Percentiles rank a stretch among this genome's conserved stretches.
Conservation (phyloP, 176 grass and related monocot genomes). For the Areca catechu region DNA sequence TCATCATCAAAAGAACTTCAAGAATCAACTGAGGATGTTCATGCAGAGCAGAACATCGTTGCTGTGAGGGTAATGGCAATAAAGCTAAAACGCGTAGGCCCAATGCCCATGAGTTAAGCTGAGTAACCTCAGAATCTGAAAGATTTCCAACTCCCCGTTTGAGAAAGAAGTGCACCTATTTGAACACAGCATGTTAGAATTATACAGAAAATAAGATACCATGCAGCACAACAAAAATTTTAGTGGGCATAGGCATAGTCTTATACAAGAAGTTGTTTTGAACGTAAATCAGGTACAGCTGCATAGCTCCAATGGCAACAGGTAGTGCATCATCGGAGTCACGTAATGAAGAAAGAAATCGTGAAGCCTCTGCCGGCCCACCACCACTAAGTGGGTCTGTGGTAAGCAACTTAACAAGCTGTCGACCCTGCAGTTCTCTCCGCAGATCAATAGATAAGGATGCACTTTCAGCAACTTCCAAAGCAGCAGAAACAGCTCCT, state of each 20-base stretch:
- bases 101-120: slow-evolving; percentile 91
- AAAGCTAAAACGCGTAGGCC: slow-evolving; percentile 88
- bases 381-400: slow-evolving; percentile 92
- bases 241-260: neutral
- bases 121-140: slow-evolving; percentile 52
- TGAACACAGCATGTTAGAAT: slow-evolving; percentile 7
- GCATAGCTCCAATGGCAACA: slow-evolving; percentile 95
- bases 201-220: neutral
- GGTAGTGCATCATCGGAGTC: slow-evolving; percentile 97
- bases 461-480: slow-evolving; percentile 91
- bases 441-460: slow-evolving; percentile 87
- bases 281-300: slow-evolving; percentile 78
- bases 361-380: slow-evolving; percentile 83
- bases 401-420: slow-evolving; percentile 86
- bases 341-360: slow-evolving; percentile 83
- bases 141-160: slow-evolving; percentile 85
- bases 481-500: slow-evolving; percentile 90
- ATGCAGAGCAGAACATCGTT: slow-evolving; percentile 85
- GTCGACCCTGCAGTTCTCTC: slow-evolving; percentile 90
- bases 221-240: neutral
- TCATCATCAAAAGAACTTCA: slow-evolving; percentile 99
- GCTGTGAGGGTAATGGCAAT: slow-evolving; percentile 84
- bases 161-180: slow-evolving; percentile 95
- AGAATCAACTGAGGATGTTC: slow-evolving; percentile 94
- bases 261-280: slow-evolving; percentile 97